Evolutionary conservation across 106 monocot genomes (phyloP).

Genomic region (Dendrobium chrysotoxum): DNA sequence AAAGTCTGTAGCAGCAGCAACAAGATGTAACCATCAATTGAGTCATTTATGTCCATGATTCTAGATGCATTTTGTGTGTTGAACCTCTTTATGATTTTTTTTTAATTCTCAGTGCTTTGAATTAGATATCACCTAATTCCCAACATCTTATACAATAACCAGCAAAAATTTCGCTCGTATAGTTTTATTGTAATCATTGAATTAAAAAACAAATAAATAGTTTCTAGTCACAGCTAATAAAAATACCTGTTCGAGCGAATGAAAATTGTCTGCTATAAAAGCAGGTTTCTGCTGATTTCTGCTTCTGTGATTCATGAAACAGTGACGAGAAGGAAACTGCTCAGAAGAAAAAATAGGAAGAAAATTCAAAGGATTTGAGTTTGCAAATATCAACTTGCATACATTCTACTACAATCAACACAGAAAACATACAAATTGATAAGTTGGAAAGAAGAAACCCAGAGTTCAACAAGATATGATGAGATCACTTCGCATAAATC

Average conservation of each 20-base stretch:
- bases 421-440: background rate
- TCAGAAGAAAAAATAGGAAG: background rate
- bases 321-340: background rate
- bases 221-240: background rate
- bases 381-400: conserved; percentile 1
- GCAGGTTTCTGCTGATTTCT: conserved; percentile 1
- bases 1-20: no score
- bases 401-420: background rate
- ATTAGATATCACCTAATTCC: no score
- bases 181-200: background rate
- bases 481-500: background rate
- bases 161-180: background rate
- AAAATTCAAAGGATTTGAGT: background rate
- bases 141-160: no score
- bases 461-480: background rate
- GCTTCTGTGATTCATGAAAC: conserved; percentile 8
- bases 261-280: conserved; percentile 6
- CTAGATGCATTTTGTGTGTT: no score
- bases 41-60: no score
- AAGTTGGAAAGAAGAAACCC: background rate
- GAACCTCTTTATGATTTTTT: no score
- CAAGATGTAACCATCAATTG: no score
- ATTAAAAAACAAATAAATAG: background rate
- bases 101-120: no score
- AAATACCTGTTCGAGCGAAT: background rate